Evolutionary conservation across 345 rosid genomes (phyloP), one percentile per base, ranked within the genome.

Genomic region (Litchi chinensis): DNA sequence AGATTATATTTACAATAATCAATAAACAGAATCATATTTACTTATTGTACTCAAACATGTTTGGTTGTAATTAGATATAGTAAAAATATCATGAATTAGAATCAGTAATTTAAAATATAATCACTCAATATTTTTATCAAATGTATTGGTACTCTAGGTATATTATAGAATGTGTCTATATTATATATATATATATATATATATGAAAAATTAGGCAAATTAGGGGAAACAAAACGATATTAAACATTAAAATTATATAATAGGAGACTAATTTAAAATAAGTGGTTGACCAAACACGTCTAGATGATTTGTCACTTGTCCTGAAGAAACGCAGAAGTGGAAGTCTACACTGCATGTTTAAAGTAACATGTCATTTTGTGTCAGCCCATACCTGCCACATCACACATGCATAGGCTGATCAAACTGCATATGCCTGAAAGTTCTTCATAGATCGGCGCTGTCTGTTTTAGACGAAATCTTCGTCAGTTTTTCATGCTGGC

Each of bases 321-420:
- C 8, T 43, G 28, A 69, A 6, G 75, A 60, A 75, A 62, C 44
- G 80, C 65, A 56, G n/a, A 66, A 63, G 78, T 76, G 75, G 74
- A 74, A 24, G 80, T 52, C 82, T 79, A 79, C 72, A 26, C 40
- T 76, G 78, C 80, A 71, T 72, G 75, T 67, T 67, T 4, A 76
- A 79, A 65, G 65, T 46, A 50, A 50, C 10, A 26, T 28, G 48
- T 16, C 13, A n/a, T 39, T 46, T 75, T 16, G 48, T 26, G 5
- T 50, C 48, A 13, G 24, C 26, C 18, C 24, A 48, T 44, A 46
- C 2, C 65, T 19, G 73, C 74, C 18, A 57, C 28, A 19, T 60
- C 65, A 60, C 65, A 7, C 65, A 21, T 21, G 28, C 65, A n/a
- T 60, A 28, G 2, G 8, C 59, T 52, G 57, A 52, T 54, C n/a